These are phyloP conservation scores for Rutstroemia sp. DNA, from an alignment of 2,329 filamentous ascomycete species.

Conservation along the genomic window DNA sequence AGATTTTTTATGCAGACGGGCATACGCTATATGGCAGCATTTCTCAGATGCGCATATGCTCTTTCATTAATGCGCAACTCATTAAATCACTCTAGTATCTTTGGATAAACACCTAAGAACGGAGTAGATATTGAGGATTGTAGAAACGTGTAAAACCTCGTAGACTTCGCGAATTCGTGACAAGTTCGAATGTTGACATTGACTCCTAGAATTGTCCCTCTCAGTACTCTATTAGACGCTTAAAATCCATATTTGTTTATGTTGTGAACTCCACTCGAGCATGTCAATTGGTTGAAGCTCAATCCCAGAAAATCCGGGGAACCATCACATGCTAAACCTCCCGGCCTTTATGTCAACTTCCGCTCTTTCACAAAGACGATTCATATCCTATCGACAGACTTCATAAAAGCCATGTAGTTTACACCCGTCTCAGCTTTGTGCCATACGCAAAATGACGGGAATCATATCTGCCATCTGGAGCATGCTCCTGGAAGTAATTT, in stretches of 20 bases:
- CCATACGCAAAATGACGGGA: conserved; percentile 20
- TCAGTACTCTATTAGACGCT: neutral
- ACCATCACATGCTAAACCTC: conserved; percentile 6
- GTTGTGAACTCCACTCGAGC: neutral
- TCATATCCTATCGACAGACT: neutral
- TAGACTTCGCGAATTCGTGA: too few relatives aligned
- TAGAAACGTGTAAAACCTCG: too few relatives aligned
- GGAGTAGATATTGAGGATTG: too few relatives aligned
- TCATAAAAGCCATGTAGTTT: neutral
- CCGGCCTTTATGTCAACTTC: neutral
- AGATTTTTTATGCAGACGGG: neutral
- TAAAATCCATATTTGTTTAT: neutral
- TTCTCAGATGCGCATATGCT: too few relatives aligned
- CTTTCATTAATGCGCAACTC: too few relatives aligned
- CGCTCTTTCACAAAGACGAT: neutral
- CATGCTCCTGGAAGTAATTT: conserved; percentile 52
- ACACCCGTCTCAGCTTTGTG: neutral
- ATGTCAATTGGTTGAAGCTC: conserved; percentile 1
- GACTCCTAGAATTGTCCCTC: neutral
- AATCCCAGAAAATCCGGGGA: conserved; percentile 8
- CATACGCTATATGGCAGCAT: too few relatives aligned
- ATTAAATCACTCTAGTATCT: too few relatives aligned
- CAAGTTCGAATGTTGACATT: too few relatives aligned
- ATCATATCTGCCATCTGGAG: conserved; percentile 40
- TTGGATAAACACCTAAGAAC: too few relatives aligned